Base-by-base conservation (phyloP, 495 filamentous ascomycete species). In the Penicillium daleae region DNA sequence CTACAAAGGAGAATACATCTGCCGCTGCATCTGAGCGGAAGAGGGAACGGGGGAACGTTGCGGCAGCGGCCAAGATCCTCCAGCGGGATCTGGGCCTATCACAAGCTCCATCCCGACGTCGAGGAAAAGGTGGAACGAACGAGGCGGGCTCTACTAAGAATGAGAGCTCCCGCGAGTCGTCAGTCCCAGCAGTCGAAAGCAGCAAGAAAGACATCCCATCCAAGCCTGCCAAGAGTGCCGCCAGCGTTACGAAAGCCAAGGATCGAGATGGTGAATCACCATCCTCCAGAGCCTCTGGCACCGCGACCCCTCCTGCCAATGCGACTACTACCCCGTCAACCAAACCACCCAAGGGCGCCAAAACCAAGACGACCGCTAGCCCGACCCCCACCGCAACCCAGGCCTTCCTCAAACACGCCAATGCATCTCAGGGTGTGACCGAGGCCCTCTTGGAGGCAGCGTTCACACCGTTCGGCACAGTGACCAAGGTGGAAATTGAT, bases 401-500 rank as follows among this genome's bases (percentile, higher is more conserved):
- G 70, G 93, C 91, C n/a, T 97, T 97, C 71, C 81, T 97, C 66
- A 97, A 97, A 70, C 92, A 96, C 67, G 93, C 92, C 57, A 96
- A 95, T 72, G 86, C 91, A 21, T 93, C 92, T 1, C 93, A 97
- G 72, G 93, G 93, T 19, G 90, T 97, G 40, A 96, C 92, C 0
- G 93, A 96, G 65, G 77, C 86, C 0, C 73, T 91, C 0, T 83
- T 97, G 5, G 85, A 88, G 61, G 82, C 87, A 62, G 87, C 91
- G 8, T 86, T 97, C 69, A 75, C 85, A 37, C 70, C 75, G 1
- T 94, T 90, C 62, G 93, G 93, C 19, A 65, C 84, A 7, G 83
- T 96, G 33, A 82, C 83, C 3, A 89, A 85, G 62, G 90, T 95
- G 2, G 93, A 96, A 67, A 94, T 97, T 48, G 92, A 97, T 68